A percentile compares a stretch with the other conserved stretches of the same genome.
phyloP scores from a whole-genome alignment of 805 yeast species.

The Cyberlindnera americana region DNA sequence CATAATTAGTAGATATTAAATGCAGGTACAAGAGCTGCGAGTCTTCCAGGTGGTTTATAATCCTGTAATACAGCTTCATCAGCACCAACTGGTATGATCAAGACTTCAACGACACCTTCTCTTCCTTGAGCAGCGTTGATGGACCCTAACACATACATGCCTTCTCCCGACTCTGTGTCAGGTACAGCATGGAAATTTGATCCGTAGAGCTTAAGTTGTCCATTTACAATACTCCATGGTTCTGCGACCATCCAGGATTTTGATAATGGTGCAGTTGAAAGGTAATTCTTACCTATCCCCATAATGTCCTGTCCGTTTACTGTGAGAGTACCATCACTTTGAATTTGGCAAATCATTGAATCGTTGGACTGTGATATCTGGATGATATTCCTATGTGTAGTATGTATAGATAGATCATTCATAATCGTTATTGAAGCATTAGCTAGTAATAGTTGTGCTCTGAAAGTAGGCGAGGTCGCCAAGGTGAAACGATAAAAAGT shows the following conservation, averaged over 20 bases:
- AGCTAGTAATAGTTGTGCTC: neutral
- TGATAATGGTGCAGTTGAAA: neutral
- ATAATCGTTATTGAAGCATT: neutral
- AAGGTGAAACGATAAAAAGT: neutral
- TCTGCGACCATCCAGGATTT: conserved; percentile 1
- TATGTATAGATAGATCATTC: neutral
- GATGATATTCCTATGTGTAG: neutral
- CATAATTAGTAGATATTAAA: neutral
- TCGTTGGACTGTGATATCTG: neutral
- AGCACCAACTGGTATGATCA: neutral
- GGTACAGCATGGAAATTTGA: conserved; percentile 1
- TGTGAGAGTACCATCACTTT: neutral
- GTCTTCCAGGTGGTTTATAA: neutral
- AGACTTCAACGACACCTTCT: neutral
- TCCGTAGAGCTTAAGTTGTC: neutral
- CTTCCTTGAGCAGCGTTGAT: neutral
- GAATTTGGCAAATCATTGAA: neutral
- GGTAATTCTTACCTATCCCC: neutral
- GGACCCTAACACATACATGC: neutral
- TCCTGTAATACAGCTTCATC: neutral
- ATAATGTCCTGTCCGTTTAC: neutral
- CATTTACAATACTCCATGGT: neutral
- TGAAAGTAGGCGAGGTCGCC: neutral
- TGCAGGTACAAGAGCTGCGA: neutral
- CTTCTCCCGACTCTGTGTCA: neutral